Percentiles rank a stretch among this genome's conserved stretches.
phyloP scores from a whole-genome alignment of 805 yeast genomes.

The Candida glaebosa region DNA sequence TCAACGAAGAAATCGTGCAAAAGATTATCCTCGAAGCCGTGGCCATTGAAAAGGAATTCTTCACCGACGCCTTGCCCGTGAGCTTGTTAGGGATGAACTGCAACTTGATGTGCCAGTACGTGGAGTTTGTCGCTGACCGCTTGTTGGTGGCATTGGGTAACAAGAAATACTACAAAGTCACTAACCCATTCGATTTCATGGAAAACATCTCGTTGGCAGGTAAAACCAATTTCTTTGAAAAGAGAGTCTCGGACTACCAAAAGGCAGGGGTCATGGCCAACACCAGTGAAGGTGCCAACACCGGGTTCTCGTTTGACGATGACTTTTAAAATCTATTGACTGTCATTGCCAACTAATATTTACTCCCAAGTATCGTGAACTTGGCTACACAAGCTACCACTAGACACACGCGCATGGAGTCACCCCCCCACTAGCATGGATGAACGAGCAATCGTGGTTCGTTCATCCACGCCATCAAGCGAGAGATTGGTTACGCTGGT shows the following conservation, averaged over 20 bases:
- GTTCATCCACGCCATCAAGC: not conserved
- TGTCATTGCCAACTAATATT: too few species aligned
- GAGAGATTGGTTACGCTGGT: not conserved
- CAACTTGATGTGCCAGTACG: constrained; percentile 93
- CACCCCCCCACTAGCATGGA: not conserved
- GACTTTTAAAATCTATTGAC: constrained; percentile 75
- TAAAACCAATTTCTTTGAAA: constrained; percentile 98
- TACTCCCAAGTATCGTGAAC: too few species aligned
- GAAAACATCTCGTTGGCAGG: constrained; percentile 98
- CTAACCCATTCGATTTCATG: constrained; percentile 98
- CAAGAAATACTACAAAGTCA: constrained; percentile 78
- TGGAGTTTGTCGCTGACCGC: constrained; percentile 97
- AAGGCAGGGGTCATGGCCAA: constrained; percentile 98
- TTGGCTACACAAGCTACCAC: not conserved
- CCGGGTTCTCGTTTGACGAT: constrained; percentile 82
- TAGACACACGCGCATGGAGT: not conserved
- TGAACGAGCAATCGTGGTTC: not conserved
- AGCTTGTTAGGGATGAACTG: constrained; percentile 93
- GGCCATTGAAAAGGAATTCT: constrained; percentile 86
- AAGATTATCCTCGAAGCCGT: constrained; percentile 94
- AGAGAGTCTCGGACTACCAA: constrained; percentile 97
- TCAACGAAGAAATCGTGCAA: constrained; percentile 73
- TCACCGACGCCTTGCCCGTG: constrained; percentile 93
- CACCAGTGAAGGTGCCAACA: constrained; percentile 46
- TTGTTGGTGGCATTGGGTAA: constrained; percentile 87